Evolutionary conservation across 192 early-diverging fungal species (phyloP).

Genomic region (Geosiphon pyriformis): DNA sequence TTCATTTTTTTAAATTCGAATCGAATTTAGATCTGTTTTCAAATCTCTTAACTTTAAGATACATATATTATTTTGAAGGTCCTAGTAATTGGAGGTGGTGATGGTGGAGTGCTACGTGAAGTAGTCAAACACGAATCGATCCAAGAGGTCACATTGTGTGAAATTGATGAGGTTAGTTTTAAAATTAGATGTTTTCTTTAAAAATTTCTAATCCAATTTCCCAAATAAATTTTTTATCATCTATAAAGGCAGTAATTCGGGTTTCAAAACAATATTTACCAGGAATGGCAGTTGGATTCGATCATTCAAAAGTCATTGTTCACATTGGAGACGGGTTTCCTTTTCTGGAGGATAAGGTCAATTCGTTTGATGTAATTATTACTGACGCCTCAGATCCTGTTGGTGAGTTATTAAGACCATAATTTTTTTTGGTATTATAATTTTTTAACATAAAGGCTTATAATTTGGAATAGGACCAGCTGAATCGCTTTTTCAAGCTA

Average conservation of each 20-base stretch:
- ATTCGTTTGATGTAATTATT: slow-evolving; percentile 96
- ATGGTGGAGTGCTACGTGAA: slow-evolving; percentile 98
- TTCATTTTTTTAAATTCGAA: slow-evolving; percentile 12
- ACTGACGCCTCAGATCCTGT: slow-evolving; percentile 98
- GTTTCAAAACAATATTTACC: slow-evolving; percentile 94
- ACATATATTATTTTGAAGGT: slow-evolving; percentile 44
- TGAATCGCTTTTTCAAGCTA: slow-evolving; percentile 85
- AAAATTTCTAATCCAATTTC: neutral
- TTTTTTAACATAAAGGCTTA: neutral
- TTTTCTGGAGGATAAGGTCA: slow-evolving; percentile 83
- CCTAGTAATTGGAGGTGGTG: slow-evolving; percentile 98
- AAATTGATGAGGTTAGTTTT: slow-evolving; percentile 84
- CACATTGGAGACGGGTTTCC: slow-evolving; percentile 96
- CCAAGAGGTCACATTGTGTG: slow-evolving; percentile 88
- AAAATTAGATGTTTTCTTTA: neutral
- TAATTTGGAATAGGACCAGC: slow-evolving; percentile 67
- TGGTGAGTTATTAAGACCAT: slow-evolving; percentile 31
- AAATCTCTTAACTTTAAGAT: neutral
- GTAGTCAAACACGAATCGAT: slow-evolving; percentile 94
- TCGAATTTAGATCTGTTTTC: neutral
- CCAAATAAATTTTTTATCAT: slow-evolving; percentile 2
- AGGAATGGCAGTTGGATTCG: slow-evolving; percentile 86
- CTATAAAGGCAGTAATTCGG: slow-evolving; percentile 64
- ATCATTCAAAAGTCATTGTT: slow-evolving; percentile 91
- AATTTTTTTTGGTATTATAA: neutral